Base-by-base conservation (phyloP, 2,329 filamentous ascomycete species). In the Monilinia laxa region DNA sequence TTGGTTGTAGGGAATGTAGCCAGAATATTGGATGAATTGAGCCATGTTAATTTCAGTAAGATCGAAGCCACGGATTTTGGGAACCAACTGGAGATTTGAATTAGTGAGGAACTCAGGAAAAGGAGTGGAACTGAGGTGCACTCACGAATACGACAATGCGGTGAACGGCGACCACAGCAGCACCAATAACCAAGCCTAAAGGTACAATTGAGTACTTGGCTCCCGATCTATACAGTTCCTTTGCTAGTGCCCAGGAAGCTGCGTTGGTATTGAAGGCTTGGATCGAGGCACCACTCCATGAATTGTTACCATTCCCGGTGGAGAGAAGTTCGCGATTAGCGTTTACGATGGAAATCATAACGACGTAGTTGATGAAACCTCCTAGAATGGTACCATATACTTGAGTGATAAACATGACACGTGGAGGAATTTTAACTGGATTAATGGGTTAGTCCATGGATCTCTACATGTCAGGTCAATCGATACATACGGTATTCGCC, bases 11-110 rank as follows among this genome's bases (percentile, higher is more conserved):
- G 84, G 83, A 64, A 86, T 82, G 64, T 78, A 85, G 18, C 83
- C 84, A 11, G 82, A 80, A 65, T 80, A 85, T 70, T 84, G 82
- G 64, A 85, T 81, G 66, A 85, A 81, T 69, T 85, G 83, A 0
- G 84, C 79, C 63, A 85, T 71, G 71, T 85, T 86, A 75, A 85
- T 75, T 16, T 83, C 80, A 2, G 69, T 66, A 2, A 81, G 68
- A 0, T 78, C 74, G 59, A 84, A 79, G 18, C 73, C 73, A 9
- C 77, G 74, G 65, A 85, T 78, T 54, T 78, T 82, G 31, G 83
- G 83, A 2, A 79, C 67, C 66, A 84, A 81, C 81, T 84, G 45
- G 1, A 0, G 4, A 18, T 6, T 68, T 68, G 63, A 72, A 64
- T 38, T 55, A 51, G 11, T 35, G 0, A 5, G 25, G 25, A 31